Conservation (phyloP, 306 rosid genomes). For the Inga leiocalycina region DNA sequence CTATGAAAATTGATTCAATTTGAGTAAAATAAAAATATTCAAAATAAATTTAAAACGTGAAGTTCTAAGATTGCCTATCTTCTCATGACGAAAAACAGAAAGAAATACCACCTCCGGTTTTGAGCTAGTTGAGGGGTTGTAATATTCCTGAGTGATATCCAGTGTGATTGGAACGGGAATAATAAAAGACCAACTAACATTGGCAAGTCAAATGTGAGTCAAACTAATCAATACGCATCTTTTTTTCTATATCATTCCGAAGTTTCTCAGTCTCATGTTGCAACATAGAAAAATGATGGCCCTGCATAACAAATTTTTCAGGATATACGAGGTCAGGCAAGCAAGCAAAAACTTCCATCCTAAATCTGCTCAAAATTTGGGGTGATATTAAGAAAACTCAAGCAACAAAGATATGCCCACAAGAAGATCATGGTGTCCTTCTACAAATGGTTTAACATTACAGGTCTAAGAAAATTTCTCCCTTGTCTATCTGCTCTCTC, state of each 20-base stretch:
- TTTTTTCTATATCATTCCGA: constrained; percentile 86
- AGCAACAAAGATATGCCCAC: neutral
- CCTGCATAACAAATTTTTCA: constrained; percentile 50
- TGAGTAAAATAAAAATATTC: neutral
- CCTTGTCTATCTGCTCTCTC: neutral
- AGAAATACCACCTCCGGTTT: no score
- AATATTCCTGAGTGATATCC: no score
- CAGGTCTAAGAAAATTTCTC: neutral
- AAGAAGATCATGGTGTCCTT: neutral
- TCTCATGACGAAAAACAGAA: no score
- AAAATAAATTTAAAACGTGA: neutral
- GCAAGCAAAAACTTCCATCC: neutral
- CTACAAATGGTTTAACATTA: neutral
- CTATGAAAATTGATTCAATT: no score
- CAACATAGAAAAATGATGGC: constrained; percentile 86
- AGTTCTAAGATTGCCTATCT: no score
- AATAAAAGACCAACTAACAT: no score
- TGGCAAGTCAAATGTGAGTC: no score
- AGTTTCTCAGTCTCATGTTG: constrained; percentile 96
- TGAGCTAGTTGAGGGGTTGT: no score
- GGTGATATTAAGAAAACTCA: neutral
- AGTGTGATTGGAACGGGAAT: no score
- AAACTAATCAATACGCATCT: constrained; percentile 56
- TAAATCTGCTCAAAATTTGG: neutral
- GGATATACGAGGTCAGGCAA: neutral